Percentiles rank a stretch among this genome's conserved stretches.
phyloP scores from a whole-genome alignment of 2,329 filamentous ascomycete genomes.

The Fusarium sp. region DNA sequence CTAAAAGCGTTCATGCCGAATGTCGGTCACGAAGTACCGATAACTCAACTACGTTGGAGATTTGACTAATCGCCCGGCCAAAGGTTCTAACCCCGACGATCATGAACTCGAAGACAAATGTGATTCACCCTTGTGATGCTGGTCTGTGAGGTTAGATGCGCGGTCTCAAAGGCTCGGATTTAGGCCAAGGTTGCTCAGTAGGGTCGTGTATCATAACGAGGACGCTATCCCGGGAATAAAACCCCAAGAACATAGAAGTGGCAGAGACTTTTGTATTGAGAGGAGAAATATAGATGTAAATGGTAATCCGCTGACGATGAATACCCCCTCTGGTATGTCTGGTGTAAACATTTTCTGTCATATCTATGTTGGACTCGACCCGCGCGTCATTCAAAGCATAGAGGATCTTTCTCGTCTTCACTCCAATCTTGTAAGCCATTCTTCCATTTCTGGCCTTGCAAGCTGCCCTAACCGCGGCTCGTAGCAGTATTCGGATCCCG shows the following conservation, averaged over 20 bases:
- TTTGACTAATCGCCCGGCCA: not conserved
- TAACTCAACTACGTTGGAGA: not conserved
- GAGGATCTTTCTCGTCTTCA: not conserved
- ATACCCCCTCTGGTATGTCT: not conserved
- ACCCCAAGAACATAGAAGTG: too few relatives aligned
- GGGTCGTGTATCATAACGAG: accelerated
- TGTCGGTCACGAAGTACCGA: not conserved
- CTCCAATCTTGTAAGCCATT: not conserved
- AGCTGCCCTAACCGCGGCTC: accelerated
- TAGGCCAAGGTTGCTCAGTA: not conserved
- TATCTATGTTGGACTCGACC: accelerated
- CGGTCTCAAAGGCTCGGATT: not conserved
- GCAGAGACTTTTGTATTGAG: accelerated
- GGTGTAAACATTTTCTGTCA: not conserved
- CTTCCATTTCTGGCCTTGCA: not conserved
- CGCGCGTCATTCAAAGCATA: accelerated
- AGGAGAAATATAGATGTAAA: not conserved
- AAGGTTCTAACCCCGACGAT: not conserved
- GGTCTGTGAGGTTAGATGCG: not conserved
- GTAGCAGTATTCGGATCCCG: accelerated
- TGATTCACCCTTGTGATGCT: not conserved
- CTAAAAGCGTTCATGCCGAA: too few relatives aligned
- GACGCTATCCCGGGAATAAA: too few relatives aligned
- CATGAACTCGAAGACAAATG: too few relatives aligned
- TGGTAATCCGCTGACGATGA: too few relatives aligned